A percentile compares a stretch with the other conserved stretches of the same genome.
Conservation (phyloP, 176 grass and related monocot genomes). For the Zea mays region DNA sequence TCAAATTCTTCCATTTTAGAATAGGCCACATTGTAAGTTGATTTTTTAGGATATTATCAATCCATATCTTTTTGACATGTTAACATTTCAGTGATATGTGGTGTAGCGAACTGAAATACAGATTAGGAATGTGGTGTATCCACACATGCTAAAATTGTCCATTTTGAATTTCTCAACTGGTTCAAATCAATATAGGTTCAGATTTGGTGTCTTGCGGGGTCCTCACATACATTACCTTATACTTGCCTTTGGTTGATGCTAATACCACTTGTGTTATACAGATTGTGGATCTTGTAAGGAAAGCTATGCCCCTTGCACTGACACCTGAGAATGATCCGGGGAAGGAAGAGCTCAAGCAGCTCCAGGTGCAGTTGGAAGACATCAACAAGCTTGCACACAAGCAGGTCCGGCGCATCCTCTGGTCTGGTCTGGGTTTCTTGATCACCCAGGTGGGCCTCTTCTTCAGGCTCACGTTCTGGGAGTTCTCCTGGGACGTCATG, state of each 20-base stretch:
- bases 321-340: conserved; percentile 67
- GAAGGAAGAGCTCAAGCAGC: conserved; percentile 82
- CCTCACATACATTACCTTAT: neutral
- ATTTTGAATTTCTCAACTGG: neutral
- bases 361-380: conserved; percentile 68
- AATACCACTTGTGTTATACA: conserved; percentile 20
- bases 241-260: too few relatives aligned
- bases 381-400: conserved; percentile 85
- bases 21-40: neutral
- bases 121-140: neutral
- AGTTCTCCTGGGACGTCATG: conserved; percentile 99
- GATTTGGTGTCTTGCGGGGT: neutral
- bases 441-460: conserved; percentile 81
- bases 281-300: conserved; percentile 91
- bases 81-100: neutral
- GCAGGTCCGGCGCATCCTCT: conserved; percentile 84
- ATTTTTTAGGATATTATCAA: neutral
- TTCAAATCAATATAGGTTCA: neutral
- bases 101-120: neutral
- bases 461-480: conserved; percentile 98
- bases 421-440: conserved; percentile 75
- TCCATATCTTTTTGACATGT: neutral
- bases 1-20: neutral
- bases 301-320: conserved; percentile 71
- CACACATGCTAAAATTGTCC: neutral